A percentile compares a stretch with the other conserved stretches of the same genome.
phyloP scores from a whole-genome alignment of 2,329 filamentous ascomycete genomes.

The Verticillium nubilum region DNA sequence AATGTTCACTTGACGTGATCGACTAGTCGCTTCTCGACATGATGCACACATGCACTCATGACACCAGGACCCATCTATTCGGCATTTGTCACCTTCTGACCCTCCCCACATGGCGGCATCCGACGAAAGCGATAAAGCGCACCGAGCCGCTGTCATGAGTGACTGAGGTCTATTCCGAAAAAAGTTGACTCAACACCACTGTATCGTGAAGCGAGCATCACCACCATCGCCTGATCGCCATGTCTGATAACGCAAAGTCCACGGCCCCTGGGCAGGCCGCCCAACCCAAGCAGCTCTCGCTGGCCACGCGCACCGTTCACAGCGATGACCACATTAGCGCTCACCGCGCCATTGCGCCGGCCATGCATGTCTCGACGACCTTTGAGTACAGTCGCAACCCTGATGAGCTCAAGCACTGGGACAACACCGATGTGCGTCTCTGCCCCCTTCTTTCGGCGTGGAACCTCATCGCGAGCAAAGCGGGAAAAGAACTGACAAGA shows the following conservation, averaged over 20 bases:
- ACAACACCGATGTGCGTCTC: slow-evolving; percentile 51
- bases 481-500: slow-evolving; percentile 8
- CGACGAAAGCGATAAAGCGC: not conserved
- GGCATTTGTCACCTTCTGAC: not conserved
- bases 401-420: slow-evolving; percentile 48
- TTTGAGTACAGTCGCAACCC: slow-evolving; percentile 77
- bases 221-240: not conserved
- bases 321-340: slow-evolving; percentile 73
- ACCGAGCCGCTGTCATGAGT: not conserved
- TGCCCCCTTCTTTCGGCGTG: not conserved
- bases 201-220: not conserved
- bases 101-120: not conserved
- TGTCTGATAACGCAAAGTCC: not conserved
- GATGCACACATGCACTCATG: slow-evolving; percentile 8
- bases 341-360: slow-evolving; percentile 76
- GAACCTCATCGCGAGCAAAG: not conserved
- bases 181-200: not conserved
- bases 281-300: slow-evolving; percentile 35
- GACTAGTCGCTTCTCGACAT: slow-evolving; percentile 1
- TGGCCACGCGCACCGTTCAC: slow-evolving; percentile 72
- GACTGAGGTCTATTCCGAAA: not conserved
- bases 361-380: slow-evolving; percentile 86
- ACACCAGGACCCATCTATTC: slow-evolving; percentile 8
- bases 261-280: not conserved
- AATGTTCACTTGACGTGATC: not conserved